Evolutionary conservation across 2,329 filamentous ascomycete species (phyloP).

Genomic region (Colletotrichum lini): DNA sequence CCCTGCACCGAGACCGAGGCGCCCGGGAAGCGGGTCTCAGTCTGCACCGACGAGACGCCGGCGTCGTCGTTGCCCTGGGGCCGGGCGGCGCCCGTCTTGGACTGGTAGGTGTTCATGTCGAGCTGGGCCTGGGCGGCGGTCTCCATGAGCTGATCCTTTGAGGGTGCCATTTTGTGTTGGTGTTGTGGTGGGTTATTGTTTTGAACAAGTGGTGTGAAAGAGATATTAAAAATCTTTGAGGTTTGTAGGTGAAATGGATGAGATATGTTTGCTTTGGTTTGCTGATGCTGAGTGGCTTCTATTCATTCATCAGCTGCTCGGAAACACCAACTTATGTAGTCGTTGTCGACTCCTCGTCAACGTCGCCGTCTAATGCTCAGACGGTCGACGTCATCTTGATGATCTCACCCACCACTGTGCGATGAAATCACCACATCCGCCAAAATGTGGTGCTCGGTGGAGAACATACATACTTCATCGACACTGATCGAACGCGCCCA

Average conservation of each 20-base stretch:
- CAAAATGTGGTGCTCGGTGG: slow-evolving; percentile 39
- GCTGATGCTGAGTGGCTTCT: background rate
- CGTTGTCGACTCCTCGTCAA: slow-evolving; percentile 3
- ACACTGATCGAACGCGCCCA: slow-evolving; percentile 32
- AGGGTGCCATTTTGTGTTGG: slow-evolving; percentile 46
- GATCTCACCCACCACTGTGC: slow-evolving; percentile 26
- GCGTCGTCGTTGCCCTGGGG: slow-evolving; percentile 56
- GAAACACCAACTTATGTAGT: slow-evolving; percentile 34
- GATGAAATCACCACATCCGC: slow-evolving; percentile 42
- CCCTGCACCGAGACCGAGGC: slow-evolving; percentile 57
- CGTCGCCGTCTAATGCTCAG: slow-evolving; percentile 29
- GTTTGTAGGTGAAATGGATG: background rate
- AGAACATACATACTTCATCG: slow-evolving; percentile 35
- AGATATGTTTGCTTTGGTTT: background rate
- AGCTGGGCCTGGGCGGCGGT: slow-evolving; percentile 62
- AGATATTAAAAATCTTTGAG: background rate
- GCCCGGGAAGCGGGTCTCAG: slow-evolving; percentile 60
- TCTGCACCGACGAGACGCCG: slow-evolving; percentile 57
- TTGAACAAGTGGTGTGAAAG: background rate
- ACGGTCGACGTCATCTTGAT: slow-evolving; percentile 41
- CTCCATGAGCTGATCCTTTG: slow-evolving; percentile 56
- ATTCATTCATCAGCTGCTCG: background rate
- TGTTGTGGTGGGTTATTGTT: background rate
- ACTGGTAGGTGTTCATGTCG: slow-evolving; percentile 63
- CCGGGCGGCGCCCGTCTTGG: slow-evolving; percentile 62